A percentile compares a stretch with the other conserved stretches of the same genome.
phyloP scores from a whole-genome alignment of 192 early-diverging fungal species.

The Kickxella alabastrina region DNA sequence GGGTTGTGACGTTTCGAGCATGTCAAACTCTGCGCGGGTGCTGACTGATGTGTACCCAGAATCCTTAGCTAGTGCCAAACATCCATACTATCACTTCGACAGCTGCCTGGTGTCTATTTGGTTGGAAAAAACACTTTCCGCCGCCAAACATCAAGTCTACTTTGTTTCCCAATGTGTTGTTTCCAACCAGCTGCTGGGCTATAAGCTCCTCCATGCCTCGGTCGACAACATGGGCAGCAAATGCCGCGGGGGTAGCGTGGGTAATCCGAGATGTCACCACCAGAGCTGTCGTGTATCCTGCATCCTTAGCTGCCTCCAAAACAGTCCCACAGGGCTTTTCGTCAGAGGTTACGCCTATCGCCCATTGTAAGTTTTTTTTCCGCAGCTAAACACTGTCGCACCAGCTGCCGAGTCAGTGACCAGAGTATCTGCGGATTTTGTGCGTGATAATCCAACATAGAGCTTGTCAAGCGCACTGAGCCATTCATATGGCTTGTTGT shows the following conservation, averaged over 20 bases:
- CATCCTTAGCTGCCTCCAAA: constrained; percentile 55
- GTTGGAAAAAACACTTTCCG: constrained; percentile 49
- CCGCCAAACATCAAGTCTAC: constrained; percentile 58
- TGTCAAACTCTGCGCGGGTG: constrained; percentile 13
- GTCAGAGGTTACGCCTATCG: constrained; percentile 46
- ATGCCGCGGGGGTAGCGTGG: constrained; percentile 58
- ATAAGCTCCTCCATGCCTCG: constrained; percentile 55
- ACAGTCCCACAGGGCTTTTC: constrained; percentile 55
- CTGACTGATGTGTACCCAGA: constrained; percentile 7
- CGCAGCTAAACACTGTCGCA: constrained; percentile 57
- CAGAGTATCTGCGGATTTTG: constrained; percentile 45
- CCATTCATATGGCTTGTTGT: constrained; percentile 3
- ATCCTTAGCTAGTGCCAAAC: constrained; percentile 20
- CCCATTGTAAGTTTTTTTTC: constrained; percentile 56
- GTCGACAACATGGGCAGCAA: constrained; percentile 53
- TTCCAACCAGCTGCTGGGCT: constrained; percentile 51
- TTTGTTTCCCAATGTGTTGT: constrained; percentile 3
- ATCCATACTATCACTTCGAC: constrained; percentile 42
- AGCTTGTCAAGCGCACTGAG: constrained; percentile 48
- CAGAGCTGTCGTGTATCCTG: constrained; percentile 49
- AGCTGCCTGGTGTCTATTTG: constrained; percentile 18
- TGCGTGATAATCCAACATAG: constrained; percentile 49
- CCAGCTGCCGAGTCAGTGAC: constrained; percentile 62
- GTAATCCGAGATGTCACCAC: constrained; percentile 59
- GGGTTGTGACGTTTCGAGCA: constrained; percentile 2